Evolutionary conservation across 2,329 filamentous ascomycete species (phyloP), one percentile per base, ranked within the genome.

Genomic region (Fusarium sp.): DNA sequence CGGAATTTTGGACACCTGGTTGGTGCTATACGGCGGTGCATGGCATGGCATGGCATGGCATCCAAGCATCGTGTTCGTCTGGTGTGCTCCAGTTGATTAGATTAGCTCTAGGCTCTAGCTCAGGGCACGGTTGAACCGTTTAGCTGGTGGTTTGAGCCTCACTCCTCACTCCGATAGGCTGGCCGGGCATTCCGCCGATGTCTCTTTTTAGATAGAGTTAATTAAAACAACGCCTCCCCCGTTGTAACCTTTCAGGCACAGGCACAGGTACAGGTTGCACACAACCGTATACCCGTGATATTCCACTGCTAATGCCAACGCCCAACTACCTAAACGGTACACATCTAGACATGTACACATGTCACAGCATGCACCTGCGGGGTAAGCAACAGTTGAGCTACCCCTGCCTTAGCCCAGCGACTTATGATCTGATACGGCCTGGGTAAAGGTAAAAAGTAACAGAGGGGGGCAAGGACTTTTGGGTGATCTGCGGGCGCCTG

Each of bases 391-490:
- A 22, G 17, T 28, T 32, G 32, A 32, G 13, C 37, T 41, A 43
- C 40, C 43, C 58, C 43, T 50, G 43, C 37, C 30, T 56, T 49
- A 35, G 50, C 33, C 22, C 45, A 49, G 49, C 45, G n/a, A n/a
- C 43, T 7, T 19, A 65, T 65, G 60, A 41, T 65, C 41, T 65
- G 62, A 65, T 47, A 28, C 59, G 41, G 41, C 35, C 59, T 28
- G 22, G 22, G 22, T 22, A 22, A 28, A 28, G 10, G 26, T 28
- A 11, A 28, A 11, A 10, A 28, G 10, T 28, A 3, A 28, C 26
- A 28, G 26, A 28, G 26, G 26, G 26, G 26, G 26, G 26, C 3
- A 28, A 11, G 48, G 20, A 22, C 44, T 56, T 62, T 56, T 46
- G 8, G 26, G 41, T 10, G 59, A 63, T 50, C 58, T 47, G 58